phyloP scores from a whole-genome alignment of 2,329 filamentous ascomycete species.

The Botryotinia narcissicola region DNA sequence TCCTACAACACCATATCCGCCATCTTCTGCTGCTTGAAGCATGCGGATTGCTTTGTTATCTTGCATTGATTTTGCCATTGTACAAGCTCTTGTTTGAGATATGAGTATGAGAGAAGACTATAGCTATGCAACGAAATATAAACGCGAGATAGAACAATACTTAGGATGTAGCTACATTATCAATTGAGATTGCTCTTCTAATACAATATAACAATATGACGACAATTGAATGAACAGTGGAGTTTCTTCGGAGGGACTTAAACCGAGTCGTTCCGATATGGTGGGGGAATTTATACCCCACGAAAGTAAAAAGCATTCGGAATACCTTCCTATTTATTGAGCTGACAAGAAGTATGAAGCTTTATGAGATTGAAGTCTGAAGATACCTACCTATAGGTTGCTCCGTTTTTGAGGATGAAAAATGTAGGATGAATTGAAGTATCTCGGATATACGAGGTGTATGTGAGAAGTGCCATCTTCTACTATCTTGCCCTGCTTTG shows the following conservation, averaged over 20 bases:
- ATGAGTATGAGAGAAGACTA: neutral
- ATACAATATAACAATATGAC: neutral
- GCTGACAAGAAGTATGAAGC: neutral
- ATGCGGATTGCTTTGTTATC: slow-evolving; percentile 19
- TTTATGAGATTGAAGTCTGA: neutral
- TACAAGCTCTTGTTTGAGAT: neutral
- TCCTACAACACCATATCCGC: slow-evolving; percentile 54
- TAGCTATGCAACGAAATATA: neutral
- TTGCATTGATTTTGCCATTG: slow-evolving; percentile 6
- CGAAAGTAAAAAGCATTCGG: neutral
- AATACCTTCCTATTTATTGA: neutral
- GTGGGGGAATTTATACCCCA: neutral
- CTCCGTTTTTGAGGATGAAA: too few species aligned
- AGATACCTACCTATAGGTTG: neutral
- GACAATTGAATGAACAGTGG: neutral
- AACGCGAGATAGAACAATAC: neutral
- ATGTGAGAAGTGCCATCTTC: neutral
- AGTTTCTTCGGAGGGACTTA: neutral
- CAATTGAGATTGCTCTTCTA: neutral
- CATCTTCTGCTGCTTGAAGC: slow-evolving; percentile 46
- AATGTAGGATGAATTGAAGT: neutral
- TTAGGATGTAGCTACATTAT: neutral
- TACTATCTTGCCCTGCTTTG: neutral
- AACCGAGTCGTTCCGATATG: neutral
- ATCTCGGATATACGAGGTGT: neutral